Evolutionary conservation across 257 asterid species (phyloP), one percentile per base, ranked within the genome.

Genomic region (Solanum infundibuliforme): DNA sequence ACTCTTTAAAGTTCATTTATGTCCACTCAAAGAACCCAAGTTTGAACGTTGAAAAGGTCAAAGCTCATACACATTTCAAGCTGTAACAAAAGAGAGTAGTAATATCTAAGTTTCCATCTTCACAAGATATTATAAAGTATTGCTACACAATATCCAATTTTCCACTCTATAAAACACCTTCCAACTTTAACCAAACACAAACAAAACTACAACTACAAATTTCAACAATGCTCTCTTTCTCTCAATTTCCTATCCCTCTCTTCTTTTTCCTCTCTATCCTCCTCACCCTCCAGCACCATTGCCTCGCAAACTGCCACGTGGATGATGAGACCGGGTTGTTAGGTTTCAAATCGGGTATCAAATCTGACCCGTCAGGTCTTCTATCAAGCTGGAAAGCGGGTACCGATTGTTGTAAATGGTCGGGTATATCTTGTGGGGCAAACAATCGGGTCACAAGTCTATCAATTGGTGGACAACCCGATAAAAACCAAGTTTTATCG

Each of bases 301-400:
- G 27, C 65, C 86, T 52, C 2, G 62, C 88, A 18, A 34, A 48
- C 31, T 76, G 88, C 84, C 88, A 88, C 46, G 60, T 23, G 66
- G 77, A 86, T 10, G 87, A 88, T 36, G 65, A 76, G 60, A 4
- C 66, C 8, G 84, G 87, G 25, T 23, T 88, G 88, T 35, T 88
- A 52, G 90, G 32, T 6, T 88, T 88, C 90, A 86, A 88, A 62
- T 86, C 76, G 31, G 90, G 88, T 27, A 77, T 86, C 73, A 43
- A 20, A 27, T 60, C 88, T 5, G 89, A 89, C 86, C 91, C 89
- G 6, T 73, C 86, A 9, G 86, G 89, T 52, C 12, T 89, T 36
- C 75, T 87, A 13, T 8, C 84, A 48, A 36, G 38, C 6, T 87
- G 91, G 91, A 87, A 87, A 62, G 20, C 83, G 3, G 68, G 65